Conservation (phyloP, 2,329 filamentous ascomycete genomes). For the Penicillium sp. region DNA sequence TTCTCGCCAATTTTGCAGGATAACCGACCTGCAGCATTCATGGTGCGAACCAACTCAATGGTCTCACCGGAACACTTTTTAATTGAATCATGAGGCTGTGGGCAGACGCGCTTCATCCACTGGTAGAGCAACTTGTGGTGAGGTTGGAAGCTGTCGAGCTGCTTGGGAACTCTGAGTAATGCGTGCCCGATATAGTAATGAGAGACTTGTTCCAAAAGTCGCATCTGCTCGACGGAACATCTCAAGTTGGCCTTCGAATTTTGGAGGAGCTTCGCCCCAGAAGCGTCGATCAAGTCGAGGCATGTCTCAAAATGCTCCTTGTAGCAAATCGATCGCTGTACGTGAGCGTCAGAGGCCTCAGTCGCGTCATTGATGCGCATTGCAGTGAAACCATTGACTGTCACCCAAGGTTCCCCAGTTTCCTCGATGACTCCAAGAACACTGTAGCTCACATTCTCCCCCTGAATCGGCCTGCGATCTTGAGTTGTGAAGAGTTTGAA, state of each 20-base stretch:
- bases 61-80: background rate
- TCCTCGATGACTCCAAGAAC: slow-evolving; percentile 1
- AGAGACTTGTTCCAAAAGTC: background rate
- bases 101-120: slow-evolving; percentile 3
- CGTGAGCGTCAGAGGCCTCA: background rate
- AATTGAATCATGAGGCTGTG: background rate
- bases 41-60: background rate
- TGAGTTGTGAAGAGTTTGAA: slow-evolving; percentile 5
- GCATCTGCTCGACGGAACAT: background rate
- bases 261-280: background rate
- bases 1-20: slow-evolving; percentile 7
- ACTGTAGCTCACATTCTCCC: slow-evolving; percentile 3
- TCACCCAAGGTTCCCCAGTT: slow-evolving; percentile 8
- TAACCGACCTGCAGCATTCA: background rate
- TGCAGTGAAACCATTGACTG: slow-evolving; percentile 4
- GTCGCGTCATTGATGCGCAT: background rate
- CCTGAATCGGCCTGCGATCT: background rate
- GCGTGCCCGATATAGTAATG: slow-evolving; percentile 1
- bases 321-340: background rate
- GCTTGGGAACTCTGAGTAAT: background rate
- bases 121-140: slow-evolving; percentile 4
- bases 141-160: background rate
- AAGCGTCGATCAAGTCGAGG: background rate
- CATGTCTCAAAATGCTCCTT: slow-evolving; percentile 8
- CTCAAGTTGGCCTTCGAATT: background rate